Evolutionary conservation across 441 rosid species (phyloP).

Genomic region (Erodium trifolium): DNA sequence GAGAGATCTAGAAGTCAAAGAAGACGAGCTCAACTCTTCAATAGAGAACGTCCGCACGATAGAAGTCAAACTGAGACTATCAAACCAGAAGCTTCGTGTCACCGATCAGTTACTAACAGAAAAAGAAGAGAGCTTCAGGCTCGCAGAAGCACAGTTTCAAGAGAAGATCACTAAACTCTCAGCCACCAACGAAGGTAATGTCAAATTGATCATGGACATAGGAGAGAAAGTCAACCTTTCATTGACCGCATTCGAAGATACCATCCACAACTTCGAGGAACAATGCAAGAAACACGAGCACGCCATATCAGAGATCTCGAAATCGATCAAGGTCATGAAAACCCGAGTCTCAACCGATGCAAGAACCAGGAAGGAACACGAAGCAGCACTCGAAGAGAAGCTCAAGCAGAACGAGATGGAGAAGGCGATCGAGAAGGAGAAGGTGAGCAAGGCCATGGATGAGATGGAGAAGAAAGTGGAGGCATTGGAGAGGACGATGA

Average conservation of each 20-base stretch:
- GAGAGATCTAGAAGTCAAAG: conserved; percentile 66
- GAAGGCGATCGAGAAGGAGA: conserved; percentile 49
- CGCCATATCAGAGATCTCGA: conserved; percentile 23
- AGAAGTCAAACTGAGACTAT: conserved; percentile 78
- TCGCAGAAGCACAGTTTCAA: conserved; percentile 55
- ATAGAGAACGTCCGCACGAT: conserved; percentile 46
- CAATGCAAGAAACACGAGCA: conserved; percentile 18
- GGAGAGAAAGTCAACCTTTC: conserved; percentile 32
- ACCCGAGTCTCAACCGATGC: conserved; percentile 31
- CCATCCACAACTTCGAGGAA: conserved; percentile 34
- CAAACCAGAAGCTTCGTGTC: conserved; percentile 92
- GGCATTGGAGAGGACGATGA: conserved; percentile 32
- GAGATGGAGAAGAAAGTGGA: conserved; percentile 36
- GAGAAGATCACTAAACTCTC: conserved; percentile 36
- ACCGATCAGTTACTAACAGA: conserved; percentile 72
- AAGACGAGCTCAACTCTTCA: conserved; percentile 51
- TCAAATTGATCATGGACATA: conserved; percentile 35
- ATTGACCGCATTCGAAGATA: conserved; percentile 30
- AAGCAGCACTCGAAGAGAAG: conserved; percentile 27
- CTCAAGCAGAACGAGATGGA: conserved; percentile 46
- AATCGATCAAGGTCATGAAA: conserved; percentile 36
- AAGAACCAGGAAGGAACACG: conserved; percentile 35
- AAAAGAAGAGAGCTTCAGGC: conserved; percentile 58
- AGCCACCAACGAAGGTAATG: conserved; percentile 35
- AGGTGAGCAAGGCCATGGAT: conserved; percentile 23